Percentiles rank a stretch among this genome's conserved stretches.
These are phyloP conservation scores for Hypoxylon sp. DNA, from an alignment of 2,329 filamentous ascomycete species.

Conservation along the genomic window DNA sequence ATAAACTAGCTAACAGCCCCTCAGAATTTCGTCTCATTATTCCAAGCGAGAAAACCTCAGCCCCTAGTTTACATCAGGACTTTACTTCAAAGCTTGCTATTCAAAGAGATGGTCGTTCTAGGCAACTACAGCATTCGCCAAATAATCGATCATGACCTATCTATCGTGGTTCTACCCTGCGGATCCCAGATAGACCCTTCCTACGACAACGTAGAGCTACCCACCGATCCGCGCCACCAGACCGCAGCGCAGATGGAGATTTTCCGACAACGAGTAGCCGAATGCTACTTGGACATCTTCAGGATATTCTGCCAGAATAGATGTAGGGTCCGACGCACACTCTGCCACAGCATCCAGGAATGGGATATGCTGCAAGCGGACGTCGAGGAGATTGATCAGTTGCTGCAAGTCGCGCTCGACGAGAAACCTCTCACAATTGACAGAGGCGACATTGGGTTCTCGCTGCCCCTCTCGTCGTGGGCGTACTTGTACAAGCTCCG, in stretches of 20 bases:
- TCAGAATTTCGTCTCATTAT: slow-evolving; percentile 80
- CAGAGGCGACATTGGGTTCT: slow-evolving; percentile 62
- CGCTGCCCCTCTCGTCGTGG: slow-evolving; percentile 88
- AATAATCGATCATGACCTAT: slow-evolving; percentile 86
- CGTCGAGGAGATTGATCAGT: slow-evolving; percentile 81
- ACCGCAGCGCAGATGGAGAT: slow-evolving; percentile 81
- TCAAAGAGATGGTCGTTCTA: slow-evolving; percentile 78
- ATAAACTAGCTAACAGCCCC: slow-evolving; percentile 36
- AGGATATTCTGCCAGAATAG: slow-evolving; percentile 90
- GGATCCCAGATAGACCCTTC: slow-evolving; percentile 78
- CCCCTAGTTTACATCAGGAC: slow-evolving; percentile 88
- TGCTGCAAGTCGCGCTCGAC: slow-evolving; percentile 72
- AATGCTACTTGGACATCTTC: slow-evolving; percentile 87
- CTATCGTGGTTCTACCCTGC: slow-evolving; percentile 79
- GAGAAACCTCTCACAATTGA: slow-evolving; percentile 70
- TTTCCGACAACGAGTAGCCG: slow-evolving; percentile 72
- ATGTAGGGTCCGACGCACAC: slow-evolving; percentile 88
- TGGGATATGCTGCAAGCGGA: slow-evolving; percentile 89
- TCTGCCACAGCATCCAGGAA: slow-evolving; percentile 85
- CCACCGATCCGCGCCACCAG: slow-evolving; percentile 80
- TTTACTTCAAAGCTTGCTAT: slow-evolving; percentile 81
- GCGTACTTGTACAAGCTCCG: slow-evolving; percentile 90
- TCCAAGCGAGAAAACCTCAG: slow-evolving; percentile 84
- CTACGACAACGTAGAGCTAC: slow-evolving; percentile 83
- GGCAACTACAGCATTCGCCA: slow-evolving; percentile 78